A percentile compares a stretch with the other conserved stretches of the same genome.
Conservation (phyloP, 495 filamentous ascomycete genomes). For the Pyrenopolyporus hunteri region DNA sequence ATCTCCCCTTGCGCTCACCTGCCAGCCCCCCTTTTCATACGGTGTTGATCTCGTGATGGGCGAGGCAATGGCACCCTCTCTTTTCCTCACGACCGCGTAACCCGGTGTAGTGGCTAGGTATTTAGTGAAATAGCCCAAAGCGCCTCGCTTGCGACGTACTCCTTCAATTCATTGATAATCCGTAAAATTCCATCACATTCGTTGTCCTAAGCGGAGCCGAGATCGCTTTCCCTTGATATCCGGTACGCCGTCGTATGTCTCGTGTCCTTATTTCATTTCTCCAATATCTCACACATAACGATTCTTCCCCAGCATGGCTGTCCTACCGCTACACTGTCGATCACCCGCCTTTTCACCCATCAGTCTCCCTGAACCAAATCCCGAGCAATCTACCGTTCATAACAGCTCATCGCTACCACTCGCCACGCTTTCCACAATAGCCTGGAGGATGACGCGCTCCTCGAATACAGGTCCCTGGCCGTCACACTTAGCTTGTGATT, state of each 20-base stretch:
- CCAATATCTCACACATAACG: neutral
- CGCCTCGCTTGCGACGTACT: neutral
- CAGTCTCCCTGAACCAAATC: neutral
- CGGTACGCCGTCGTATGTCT: neutral
- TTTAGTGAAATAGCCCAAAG: neutral
- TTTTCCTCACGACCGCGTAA: too few relatives aligned
- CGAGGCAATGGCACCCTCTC: neutral
- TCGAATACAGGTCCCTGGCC: constrained; percentile 90
- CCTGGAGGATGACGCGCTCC: constrained; percentile 72
- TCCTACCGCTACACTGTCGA: neutral
- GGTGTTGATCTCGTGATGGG: neutral
- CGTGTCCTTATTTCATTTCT: neutral
- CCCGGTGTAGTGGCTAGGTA: too few relatives aligned
- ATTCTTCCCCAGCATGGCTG: neutral
- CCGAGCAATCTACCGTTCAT: constrained; percentile 44
- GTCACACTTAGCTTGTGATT: constrained; percentile 81
- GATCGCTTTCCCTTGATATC: neutral
- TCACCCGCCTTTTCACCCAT: neutral
- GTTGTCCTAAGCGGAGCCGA: constrained; percentile 1
- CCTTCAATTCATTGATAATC: constrained; percentile 25
- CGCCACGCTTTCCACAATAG: constrained; percentile 78
- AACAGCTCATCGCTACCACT: constrained; percentile 77
- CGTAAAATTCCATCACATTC: constrained; percentile 3
- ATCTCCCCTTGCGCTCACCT: too few relatives aligned
- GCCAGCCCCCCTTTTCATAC: neutral